Conservation (phyloP, 2,329 filamentous ascomycete genomes). For the Didymella pinodella region DNA sequence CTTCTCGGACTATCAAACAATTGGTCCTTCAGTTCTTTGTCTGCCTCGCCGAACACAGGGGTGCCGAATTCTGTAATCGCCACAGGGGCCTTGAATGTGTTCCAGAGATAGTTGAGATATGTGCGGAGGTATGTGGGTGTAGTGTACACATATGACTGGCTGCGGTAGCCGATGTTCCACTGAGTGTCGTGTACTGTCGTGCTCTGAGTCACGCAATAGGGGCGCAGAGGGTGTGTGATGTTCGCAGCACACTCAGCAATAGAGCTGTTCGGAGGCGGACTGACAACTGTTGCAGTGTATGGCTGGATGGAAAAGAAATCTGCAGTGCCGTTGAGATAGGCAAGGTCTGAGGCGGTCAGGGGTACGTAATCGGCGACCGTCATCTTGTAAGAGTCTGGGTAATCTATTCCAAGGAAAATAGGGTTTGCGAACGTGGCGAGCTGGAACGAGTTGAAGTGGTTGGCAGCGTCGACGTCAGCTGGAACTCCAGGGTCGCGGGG, state of each 20-base stretch:
- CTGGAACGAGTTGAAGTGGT: slow-evolving; percentile 55
- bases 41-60: slow-evolving; percentile 60
- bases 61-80: slow-evolving; percentile 66
- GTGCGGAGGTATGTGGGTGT: slow-evolving; percentile 66
- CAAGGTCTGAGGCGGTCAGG: slow-evolving; percentile 58
- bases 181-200: slow-evolving; percentile 57
- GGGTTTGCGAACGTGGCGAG: slow-evolving; percentile 61
- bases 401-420: slow-evolving; percentile 61
- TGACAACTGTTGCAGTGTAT: slow-evolving; percentile 65
- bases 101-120: slow-evolving; percentile 66
- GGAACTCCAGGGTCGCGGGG: slow-evolving; percentile 50
- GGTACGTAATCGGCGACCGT: slow-evolving; percentile 51
- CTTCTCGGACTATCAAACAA: slow-evolving; percentile 63
- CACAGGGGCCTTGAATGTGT: slow-evolving; percentile 62
- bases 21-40: slow-evolving; percentile 58
- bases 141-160: slow-evolving; percentile 65
- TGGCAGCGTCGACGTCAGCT: slow-evolving; percentile 56
- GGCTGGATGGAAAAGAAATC: slow-evolving; percentile 67
- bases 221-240: slow-evolving; percentile 55
- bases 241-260: slow-evolving; percentile 60
- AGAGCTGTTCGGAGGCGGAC: slow-evolving; percentile 54
- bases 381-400: slow-evolving; percentile 56
- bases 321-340: slow-evolving; percentile 52
- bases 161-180: slow-evolving; percentile 67
- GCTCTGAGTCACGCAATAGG: slow-evolving; percentile 62